Evolutionary conservation across 495 filamentous ascomycete species (phyloP), one percentile per base, ranked within the genome.

Genomic region (Durotheca rogersii): DNA sequence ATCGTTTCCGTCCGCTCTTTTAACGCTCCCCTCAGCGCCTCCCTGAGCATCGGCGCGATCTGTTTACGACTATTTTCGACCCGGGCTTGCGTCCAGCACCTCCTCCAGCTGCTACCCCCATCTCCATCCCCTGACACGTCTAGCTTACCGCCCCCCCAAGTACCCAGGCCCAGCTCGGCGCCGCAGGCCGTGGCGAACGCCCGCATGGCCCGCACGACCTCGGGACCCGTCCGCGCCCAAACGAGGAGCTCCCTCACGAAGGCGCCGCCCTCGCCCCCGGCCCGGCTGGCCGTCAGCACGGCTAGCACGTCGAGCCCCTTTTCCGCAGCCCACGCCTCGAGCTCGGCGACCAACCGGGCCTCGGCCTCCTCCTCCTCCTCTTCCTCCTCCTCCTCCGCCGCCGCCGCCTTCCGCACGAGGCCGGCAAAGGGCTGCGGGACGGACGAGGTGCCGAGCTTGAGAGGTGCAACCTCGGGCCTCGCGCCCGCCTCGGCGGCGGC

Each of bases 31-130:
- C 70, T 69, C 62, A 89, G 77, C 15, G 76, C 82, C 53, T 79
- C 78, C 60, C 90, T 80, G 57, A 97, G 52, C 67, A 95, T 69
- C 21, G 92, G 92, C 23, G 85, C 91, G 32, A 97, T 88, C 74
- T 89, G 85, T 71, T 97, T 97, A 57, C 92, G 74, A 67, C 90
- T 96, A 49, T 81, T 74, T 38, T 77, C 74, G 16, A 85, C 53
- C 56, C 83, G 77, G 17, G 65, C 68, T 74, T 96, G 91, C 55
- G 72, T 66, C 87, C 88, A 92, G 20, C 85, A 73, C 37, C 62
- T 65, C 40, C 73, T 67, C 69, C 76, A 75, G 16, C 62, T 63
- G 4, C 52, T 58, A 9, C 72, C 53, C 11, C 56, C 67, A 21
- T 54, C 59, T 2, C 73, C 70, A n/a, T n/a, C n/a, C n/a, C n/a